Evolutionary conservation across 2,329 filamentous ascomycete species (phyloP), one percentile per base, ranked within the genome.

Genomic region (Cryphonectria parasitica): DNA sequence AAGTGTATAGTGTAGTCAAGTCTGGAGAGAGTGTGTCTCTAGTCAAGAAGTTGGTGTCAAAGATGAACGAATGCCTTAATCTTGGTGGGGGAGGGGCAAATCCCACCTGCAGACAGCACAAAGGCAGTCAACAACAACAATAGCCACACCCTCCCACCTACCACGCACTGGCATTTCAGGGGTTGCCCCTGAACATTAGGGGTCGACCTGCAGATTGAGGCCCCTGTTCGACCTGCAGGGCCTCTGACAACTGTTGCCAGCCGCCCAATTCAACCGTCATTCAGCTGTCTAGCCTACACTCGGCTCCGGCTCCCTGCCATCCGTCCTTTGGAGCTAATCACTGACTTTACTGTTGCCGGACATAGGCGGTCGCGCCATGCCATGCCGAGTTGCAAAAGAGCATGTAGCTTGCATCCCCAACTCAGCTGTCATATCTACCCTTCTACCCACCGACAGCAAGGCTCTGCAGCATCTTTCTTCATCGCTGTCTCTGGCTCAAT

Each of bases 81-180:
- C 43, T 63, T 71, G 71, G 71, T 67, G 72, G 72, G 70, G 72
- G 68, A 71, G 72, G 72, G 72, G 70, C 67, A 67, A 69, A 45
- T 58, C 39, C 41, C 68, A 65, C 31, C 7, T 39, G 49, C 45
- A 56, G 63, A 25, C 43, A 36, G 49, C 54, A 58, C 25, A 22
- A 22, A 66, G 58, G 64, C 52, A 69, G 54, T 61, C n/a, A 61
- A 69, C 39, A 63, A 39, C 56, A 67, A 60, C 45, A 49, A 49
- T n/a, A n/a, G n/a, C 22, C 7, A 49, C 22, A n/a, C 45, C 58
- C n/a, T 22, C 39, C 19, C 34, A 66, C 58, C n/a, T 22, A 22
- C 19, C 34, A 66, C 39, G 39, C 64, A n/a, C n/a, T 36, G 68
- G 31, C 31, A 60, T 62, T 62, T 19, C 68, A 72, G 61, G 70